phyloP scores from a whole-genome alignment of 768 basidiomycete genomes.

The Peribolospora baueri region DNA sequence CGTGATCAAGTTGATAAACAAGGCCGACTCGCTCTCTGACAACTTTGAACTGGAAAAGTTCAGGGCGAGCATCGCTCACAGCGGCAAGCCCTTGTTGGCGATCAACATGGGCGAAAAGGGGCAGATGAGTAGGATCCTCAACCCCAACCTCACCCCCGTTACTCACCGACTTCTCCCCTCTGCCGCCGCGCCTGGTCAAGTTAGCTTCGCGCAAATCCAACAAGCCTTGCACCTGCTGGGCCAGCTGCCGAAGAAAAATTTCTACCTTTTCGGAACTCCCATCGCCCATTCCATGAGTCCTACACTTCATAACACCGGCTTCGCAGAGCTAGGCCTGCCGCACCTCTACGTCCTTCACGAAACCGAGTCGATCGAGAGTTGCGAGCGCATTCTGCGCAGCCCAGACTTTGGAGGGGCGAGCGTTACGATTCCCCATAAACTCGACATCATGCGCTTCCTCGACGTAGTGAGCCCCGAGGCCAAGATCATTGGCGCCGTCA shows the following conservation, averaged over 20 bases:
- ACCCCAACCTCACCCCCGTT: slow-evolving; percentile 63
- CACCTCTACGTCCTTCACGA: slow-evolving; percentile 60
- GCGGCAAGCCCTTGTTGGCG: slow-evolving; percentile 62
- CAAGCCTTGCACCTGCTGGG: slow-evolving; percentile 57
- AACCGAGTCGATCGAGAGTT: slow-evolving; percentile 37
- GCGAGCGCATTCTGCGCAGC: slow-evolving; percentile 36
- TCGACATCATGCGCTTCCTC: slow-evolving; percentile 63
- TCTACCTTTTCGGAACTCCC: slow-evolving; percentile 73
- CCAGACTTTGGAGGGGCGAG: slow-evolving; percentile 80
- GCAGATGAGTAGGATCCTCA: slow-evolving; percentile 72
- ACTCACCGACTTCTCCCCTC: slow-evolving; percentile 68
- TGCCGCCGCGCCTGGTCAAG: slow-evolving; percentile 78
- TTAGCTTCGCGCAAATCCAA: slow-evolving; percentile 70
- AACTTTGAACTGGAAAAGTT: slow-evolving; percentile 61
- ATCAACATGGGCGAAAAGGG: slow-evolving; percentile 79
- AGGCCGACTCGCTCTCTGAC: slow-evolving; percentile 45
- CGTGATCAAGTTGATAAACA: slow-evolving; percentile 77
- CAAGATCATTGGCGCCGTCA: slow-evolving; percentile 71
- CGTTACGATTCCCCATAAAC: slow-evolving; percentile 87
- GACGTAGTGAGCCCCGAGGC: slow-evolving; percentile 60
- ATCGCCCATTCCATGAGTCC: slow-evolving; percentile 79
- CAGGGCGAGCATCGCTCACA: slow-evolving; percentile 26
- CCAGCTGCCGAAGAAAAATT: slow-evolving; percentile 42
- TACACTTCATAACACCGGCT: slow-evolving; percentile 73
- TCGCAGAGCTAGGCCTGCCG: slow-evolving; percentile 54